Percentiles rank a stretch among this genome's conserved stretches.
phyloP scores from a whole-genome alignment of 2,329 filamentous ascomycete species.

The Verticillium tricorpus region DNA sequence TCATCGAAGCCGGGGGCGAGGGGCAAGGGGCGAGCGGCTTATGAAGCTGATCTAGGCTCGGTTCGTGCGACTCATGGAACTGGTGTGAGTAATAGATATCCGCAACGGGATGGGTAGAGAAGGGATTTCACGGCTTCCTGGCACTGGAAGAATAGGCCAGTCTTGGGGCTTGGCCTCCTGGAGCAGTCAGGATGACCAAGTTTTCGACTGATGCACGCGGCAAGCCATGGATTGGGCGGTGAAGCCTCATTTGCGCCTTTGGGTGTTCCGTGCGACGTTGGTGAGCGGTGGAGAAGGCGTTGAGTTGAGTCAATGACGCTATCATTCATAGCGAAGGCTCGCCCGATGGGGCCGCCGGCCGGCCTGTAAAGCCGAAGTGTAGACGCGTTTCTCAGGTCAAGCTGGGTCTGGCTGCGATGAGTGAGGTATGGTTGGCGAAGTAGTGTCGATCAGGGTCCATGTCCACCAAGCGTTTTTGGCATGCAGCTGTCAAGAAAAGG shows the following conservation, averaged over 20 bases:
- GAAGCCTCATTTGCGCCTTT: background rate
- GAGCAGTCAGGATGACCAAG: background rate
- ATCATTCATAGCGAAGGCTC: background rate
- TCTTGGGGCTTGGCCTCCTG: background rate
- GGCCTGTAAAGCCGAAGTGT: too few relatives aligned
- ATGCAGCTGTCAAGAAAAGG: background rate
- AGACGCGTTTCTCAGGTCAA: too few relatives aligned
- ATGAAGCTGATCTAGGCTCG: background rate
- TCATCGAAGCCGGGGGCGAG: background rate
- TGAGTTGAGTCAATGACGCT: background rate
- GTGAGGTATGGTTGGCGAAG: too few relatives aligned
- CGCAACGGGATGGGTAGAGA: background rate
- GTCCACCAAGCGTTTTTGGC: background rate
- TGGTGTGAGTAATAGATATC: background rate
- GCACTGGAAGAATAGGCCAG: background rate
- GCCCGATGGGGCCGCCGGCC: too few relatives aligned
- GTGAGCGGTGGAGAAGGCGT: background rate
- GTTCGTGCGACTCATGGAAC: background rate
- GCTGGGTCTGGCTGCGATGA: too few relatives aligned
- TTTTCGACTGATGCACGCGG: background rate
- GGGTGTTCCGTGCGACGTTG: background rate
- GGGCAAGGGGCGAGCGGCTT: background rate
- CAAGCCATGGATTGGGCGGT: background rate
- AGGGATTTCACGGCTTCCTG: background rate
- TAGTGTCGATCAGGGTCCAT: background rate